Evolutionary conservation across 129 eudicot genomes (phyloP).

Genomic region (Flaveria bidentis): DNA sequence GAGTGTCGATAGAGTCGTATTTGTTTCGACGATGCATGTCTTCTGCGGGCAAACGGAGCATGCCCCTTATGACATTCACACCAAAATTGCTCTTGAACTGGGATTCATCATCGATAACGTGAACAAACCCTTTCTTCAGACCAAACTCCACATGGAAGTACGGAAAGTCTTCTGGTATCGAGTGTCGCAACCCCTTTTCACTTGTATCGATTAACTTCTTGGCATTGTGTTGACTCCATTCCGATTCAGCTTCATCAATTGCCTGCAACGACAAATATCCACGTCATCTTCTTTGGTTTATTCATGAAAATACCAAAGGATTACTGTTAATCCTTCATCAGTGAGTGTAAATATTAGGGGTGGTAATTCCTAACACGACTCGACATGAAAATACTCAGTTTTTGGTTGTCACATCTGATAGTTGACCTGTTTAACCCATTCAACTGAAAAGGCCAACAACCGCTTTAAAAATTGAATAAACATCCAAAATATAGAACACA

Average conservation of each 20-base stretch:
- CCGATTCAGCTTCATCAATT: constrained; percentile 93
- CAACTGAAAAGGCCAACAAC: not conserved
- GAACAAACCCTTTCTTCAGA: constrained; percentile 78
- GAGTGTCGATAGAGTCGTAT: constrained; percentile 60
- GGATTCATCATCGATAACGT: constrained; percentile 82
- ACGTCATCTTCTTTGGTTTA: not conserved
- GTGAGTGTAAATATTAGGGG: not conserved
- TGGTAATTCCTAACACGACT: no score
- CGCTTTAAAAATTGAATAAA: not conserved
- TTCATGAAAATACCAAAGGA: not conserved
- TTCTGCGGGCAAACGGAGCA: constrained; percentile 70
- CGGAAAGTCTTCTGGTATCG: constrained; percentile 84
- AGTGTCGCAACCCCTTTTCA: constrained; percentile 71
- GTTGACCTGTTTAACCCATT: not conserved
- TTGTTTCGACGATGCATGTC: constrained; percentile 79
- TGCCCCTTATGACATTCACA: constrained; percentile 77
- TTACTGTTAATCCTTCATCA: not conserved
- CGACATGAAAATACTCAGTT: not conserved
- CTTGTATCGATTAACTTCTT: constrained; percentile 94
- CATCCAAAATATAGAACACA: no score
- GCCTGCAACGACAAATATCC: constrained; percentile 54
- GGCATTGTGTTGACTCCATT: constrained; percentile 95
- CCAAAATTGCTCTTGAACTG: constrained; percentile 76
- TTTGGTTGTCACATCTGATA: not conserved
- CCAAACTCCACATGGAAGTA: constrained; percentile 95